Conservation (phyloP, 2,329 filamentous ascomycete genomes). For the Myriosclerotinia curreyana region DNA sequence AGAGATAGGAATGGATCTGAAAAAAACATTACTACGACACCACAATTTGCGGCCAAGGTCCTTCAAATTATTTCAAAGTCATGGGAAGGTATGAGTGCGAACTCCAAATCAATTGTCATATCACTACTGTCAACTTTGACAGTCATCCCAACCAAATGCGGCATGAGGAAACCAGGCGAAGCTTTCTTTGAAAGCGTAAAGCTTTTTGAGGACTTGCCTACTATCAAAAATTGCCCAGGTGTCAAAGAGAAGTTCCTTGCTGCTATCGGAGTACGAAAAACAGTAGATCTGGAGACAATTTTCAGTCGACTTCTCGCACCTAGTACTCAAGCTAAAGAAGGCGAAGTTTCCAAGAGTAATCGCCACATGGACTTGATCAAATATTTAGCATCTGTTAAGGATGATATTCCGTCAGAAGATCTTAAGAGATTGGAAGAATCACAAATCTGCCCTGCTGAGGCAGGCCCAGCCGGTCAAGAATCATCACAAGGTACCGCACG, state of each 20-base stretch:
- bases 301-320: conserved; percentile 78
- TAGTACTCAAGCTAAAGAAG: conserved; percentile 47
- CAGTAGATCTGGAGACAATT: conserved; percentile 88
- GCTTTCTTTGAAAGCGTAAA: conserved; percentile 93
- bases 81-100: conserved; percentile 75
- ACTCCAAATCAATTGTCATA: conserved; percentile 63
- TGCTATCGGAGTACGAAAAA: conserved; percentile 87
- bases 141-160: conserved; percentile 84
- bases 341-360: conserved; percentile 59
- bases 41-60: conserved; percentile 73
- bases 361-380: conserved; percentile 94
- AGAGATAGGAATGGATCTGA: conserved; percentile 56
- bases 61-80: conserved; percentile 80
- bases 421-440: conserved; percentile 74
- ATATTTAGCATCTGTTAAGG: conserved; percentile 84
- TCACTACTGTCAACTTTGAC: conserved; percentile 64
- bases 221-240: conserved; percentile 69
- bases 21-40: conserved; percentile 67
- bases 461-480: conserved; percentile 54
- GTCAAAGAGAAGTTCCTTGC: conserved; percentile 89
- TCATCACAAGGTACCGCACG: conserved; percentile 49
- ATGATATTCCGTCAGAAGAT: conserved; percentile 83
- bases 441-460: conserved; percentile 78
- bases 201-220: conserved; percentile 88
- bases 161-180: conserved; percentile 81